These are phyloP conservation scores for Irpex sp. DNA, from an alignment of 1,284 basidiomycete genomes.

Conservation along the genomic window DNA sequence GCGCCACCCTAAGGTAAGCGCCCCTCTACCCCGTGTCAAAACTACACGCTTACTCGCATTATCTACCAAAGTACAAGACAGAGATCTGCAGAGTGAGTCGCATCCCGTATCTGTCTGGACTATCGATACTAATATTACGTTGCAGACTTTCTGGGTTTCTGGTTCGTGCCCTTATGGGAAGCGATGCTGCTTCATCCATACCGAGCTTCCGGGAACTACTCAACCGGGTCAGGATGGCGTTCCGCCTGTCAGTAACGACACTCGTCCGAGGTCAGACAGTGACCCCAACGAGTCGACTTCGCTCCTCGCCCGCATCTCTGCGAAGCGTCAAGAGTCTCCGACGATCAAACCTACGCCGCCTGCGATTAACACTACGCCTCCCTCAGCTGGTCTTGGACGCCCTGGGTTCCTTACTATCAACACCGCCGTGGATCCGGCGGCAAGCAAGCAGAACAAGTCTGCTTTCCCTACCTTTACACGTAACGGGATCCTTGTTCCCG, in stretches of 20 bases:
- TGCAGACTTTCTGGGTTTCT: constrained; percentile 85
- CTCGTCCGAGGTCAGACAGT: constrained; percentile 71
- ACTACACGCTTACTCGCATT: not conserved
- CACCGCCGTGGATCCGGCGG: constrained; percentile 58
- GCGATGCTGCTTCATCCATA: constrained; percentile 88
- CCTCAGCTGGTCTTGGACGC: constrained; percentile 40
- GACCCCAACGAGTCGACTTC: constrained; percentile 71
- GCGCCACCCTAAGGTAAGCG: constrained; percentile 80
- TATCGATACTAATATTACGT: constrained; percentile 11
- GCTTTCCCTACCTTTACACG: constrained; percentile 75
- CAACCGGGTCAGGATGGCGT: constrained; percentile 45
- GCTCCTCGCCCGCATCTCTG: constrained; percentile 68
- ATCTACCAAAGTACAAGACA: constrained; percentile 72
- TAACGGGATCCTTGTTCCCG: constrained; percentile 66
- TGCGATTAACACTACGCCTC: constrained; percentile 40
- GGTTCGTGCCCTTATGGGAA: constrained; percentile 89
- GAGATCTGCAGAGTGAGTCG: constrained; percentile 80
- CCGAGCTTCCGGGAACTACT: constrained; percentile 67
- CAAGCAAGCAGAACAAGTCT: constrained; percentile 73
- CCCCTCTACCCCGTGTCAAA: constrained; percentile 6
- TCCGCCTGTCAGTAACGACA: constrained; percentile 45
- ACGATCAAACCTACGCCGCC: constrained; percentile 32
- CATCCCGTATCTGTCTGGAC: not conserved
- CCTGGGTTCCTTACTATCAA: constrained; percentile 71
- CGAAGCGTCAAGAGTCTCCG: constrained; percentile 51